phyloP scores from a whole-genome alignment of 2,329 filamentous ascomycete genomes.

The Saccharata proteae region DNA sequence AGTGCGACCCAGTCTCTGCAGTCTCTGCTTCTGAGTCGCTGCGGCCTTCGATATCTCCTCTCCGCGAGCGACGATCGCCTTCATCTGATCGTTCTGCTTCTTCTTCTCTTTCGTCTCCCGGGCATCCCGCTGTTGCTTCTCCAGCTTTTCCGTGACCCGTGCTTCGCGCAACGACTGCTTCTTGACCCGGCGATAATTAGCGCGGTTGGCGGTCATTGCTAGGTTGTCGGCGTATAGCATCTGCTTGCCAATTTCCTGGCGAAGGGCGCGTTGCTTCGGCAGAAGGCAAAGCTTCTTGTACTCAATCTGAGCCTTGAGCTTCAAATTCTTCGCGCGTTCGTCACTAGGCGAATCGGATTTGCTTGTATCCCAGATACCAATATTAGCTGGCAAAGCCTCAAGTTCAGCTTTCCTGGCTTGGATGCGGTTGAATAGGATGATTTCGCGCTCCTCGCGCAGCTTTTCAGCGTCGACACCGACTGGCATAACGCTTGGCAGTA shows the following conservation, averaged over 20 bases:
- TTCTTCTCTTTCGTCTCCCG: conserved; percentile 95
- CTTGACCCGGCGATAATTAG: conserved; percentile 86
- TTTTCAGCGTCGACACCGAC: conserved; percentile 80
- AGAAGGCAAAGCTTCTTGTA: conserved; percentile 86
- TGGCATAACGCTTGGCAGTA: conserved; percentile 81
- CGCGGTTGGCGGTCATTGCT: conserved; percentile 91
- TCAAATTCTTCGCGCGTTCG: conserved; percentile 59
- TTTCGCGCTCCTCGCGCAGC: conserved; percentile 73
- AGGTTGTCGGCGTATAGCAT: conserved; percentile 95
- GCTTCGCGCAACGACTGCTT: conserved; percentile 93
- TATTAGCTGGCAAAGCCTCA: conserved; percentile 70
- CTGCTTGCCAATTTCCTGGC: conserved; percentile 76
- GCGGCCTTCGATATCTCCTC: conserved; percentile 62
- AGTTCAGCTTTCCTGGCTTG: conserved; percentile 73
- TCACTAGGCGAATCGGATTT: conserved; percentile 55
- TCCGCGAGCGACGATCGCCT: conserved; percentile 72
- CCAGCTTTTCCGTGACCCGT: conserved; percentile 93
- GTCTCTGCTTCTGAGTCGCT: conserved; percentile 56
- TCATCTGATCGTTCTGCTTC: conserved; percentile 86
- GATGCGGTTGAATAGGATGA: conserved; percentile 82
- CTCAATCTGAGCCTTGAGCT: conserved; percentile 85
- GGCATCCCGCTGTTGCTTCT: conserved; percentile 96
- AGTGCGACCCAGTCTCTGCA: conserved; percentile 75
- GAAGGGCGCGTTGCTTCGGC: conserved; percentile 73
- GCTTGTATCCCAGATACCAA: conserved; percentile 73